Conservation (phyloP, 108 stramenopile species). For the Pseudonitzschia pungens region DNA sequence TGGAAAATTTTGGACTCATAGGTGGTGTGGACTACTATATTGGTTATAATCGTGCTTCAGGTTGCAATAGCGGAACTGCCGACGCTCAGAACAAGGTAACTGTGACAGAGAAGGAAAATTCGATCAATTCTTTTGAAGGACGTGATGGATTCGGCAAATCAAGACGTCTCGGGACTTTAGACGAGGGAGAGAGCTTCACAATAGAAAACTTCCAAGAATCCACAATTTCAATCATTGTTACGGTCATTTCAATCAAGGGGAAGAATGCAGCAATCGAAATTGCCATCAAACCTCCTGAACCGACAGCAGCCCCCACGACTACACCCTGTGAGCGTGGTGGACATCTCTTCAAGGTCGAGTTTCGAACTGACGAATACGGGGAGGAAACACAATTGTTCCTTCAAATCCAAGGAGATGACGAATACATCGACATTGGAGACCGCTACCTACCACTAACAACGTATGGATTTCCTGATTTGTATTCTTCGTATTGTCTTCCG, state of each 20-base stretch:
- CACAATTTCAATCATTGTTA: not conserved
- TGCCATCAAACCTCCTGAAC: not conserved
- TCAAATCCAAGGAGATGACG: not conserved
- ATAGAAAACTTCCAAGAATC: not conserved
- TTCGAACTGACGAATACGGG: not conserved
- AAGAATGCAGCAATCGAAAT: not conserved
- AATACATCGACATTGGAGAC: no score
- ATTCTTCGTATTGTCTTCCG: no score
- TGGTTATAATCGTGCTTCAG: slow-evolving; percentile 42
- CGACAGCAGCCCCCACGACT: not conserved
- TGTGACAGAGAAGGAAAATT: not conserved
- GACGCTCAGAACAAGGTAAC: slow-evolving; percentile 48
- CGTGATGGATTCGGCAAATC: slow-evolving; percentile 1
- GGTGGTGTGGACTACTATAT: slow-evolving; percentile 23
- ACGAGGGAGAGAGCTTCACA: not conserved
- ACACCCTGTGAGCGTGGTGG: not conserved
- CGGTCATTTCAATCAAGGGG: not conserved
- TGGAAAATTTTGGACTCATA: not conserved
- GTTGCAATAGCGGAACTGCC: slow-evolving; percentile 43
- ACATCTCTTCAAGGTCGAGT: not conserved
- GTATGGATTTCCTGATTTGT: no score
- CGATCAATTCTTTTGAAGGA: not conserved
- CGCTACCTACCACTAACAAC: no score
- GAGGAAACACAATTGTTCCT: not conserved
- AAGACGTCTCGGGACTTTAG: not conserved